A percentile compares a stretch with the other conserved stretches of the same genome.
phyloP scores from a whole-genome alignment of 1,284 basidiomycete genomes.

The Cutaneotrichosporon mucoides region DNA sequence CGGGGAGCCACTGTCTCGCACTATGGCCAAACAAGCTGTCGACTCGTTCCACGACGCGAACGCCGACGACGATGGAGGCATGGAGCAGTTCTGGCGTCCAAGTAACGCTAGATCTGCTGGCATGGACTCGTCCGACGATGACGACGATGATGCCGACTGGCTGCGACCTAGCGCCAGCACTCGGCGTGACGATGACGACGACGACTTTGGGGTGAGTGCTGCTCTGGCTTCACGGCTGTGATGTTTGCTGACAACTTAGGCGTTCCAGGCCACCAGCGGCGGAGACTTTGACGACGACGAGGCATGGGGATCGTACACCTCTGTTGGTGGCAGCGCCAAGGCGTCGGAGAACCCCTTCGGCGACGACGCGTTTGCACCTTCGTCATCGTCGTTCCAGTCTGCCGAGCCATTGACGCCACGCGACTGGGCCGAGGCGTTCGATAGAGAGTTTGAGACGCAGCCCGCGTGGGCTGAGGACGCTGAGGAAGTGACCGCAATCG shows the following conservation, averaged over 20 bases:
- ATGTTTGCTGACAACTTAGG: constrained; percentile 11
- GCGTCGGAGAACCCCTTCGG: constrained; percentile 44
- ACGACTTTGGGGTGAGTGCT: constrained; percentile 41
- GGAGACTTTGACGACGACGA: constrained; percentile 39
- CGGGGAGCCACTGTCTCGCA: constrained; percentile 42
- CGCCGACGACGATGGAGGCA: constrained; percentile 27
- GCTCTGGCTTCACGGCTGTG: neutral
- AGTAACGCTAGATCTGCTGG: constrained; percentile 6
- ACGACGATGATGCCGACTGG: constrained; percentile 48
- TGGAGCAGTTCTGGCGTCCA: constrained; percentile 21
- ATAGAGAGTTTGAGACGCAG: constrained; percentile 30
- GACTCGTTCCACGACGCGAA: constrained; percentile 29
- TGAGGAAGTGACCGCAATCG: constrained; percentile 8
- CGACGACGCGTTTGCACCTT: constrained; percentile 35
- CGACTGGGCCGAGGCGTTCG: constrained; percentile 45
- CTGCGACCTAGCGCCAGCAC: constrained; percentile 29
- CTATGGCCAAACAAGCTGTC: constrained; percentile 14
- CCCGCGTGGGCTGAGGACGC: constrained; percentile 5
- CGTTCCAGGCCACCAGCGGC: constrained; percentile 18
- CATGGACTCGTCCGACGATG: constrained; percentile 41
- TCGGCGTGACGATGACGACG: constrained; percentile 26
- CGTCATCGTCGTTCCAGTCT: constrained; percentile 7
- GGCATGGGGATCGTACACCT: constrained; percentile 45
- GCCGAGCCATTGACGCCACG: constrained; percentile 35
- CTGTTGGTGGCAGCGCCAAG: constrained; percentile 17